Evolutionary conservation across 2,329 filamentous ascomycete species (phyloP), one percentile per base, ranked within the genome.

Genomic region (Coccinonectria pachysandricola): DNA sequence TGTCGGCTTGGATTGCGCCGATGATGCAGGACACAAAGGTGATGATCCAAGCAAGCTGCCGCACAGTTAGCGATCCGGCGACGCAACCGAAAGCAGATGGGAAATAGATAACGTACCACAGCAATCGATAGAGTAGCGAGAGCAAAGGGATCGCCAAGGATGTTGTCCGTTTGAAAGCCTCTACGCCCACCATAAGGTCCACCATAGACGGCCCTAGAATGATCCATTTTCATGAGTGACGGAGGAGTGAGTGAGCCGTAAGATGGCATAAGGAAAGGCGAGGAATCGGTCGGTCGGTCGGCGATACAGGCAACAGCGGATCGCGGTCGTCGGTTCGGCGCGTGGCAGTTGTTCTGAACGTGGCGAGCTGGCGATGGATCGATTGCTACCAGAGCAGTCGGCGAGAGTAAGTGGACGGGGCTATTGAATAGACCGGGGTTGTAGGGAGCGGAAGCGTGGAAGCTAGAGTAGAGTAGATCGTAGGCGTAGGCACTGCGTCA

Each of bases 81-180:
- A n/a, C n/a, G n/a, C 11, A 17, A 12, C 21, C 9, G 10, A 11
- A 21, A 15, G 16, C 12, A 19, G 25, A 15, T 14, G 10, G 19
- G 27, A 24, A 21, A 16, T 20, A 15, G 16, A 22, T 15, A 30
- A 71, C 85, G 57, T 74, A 95, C 88, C 51, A 83, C 68, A 37
- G 81, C 75, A 55, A 96, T 95, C 31, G 88, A 95, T 39, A 93
- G 75, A 18, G 91, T 96, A 29, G 87, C 86, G 34, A 98, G 71
- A 34, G 88, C 87, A 58, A 98, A 96, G 5, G 91, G 91, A 60
- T 98, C 88, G 46, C 91, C 91, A 35, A 95, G 69, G 46, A 98
- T 86, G 59, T 95, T 92, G 53, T 82, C 82, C 56, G 87, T 58
- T 56, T 73, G 79, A 57, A 94, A 78, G 48, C 68, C 64, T 52